These are phyloP conservation scores for Diddensiella santjacobensis DNA, from an alignment of 805 yeast genomes.

Conservation along the genomic window DNA sequence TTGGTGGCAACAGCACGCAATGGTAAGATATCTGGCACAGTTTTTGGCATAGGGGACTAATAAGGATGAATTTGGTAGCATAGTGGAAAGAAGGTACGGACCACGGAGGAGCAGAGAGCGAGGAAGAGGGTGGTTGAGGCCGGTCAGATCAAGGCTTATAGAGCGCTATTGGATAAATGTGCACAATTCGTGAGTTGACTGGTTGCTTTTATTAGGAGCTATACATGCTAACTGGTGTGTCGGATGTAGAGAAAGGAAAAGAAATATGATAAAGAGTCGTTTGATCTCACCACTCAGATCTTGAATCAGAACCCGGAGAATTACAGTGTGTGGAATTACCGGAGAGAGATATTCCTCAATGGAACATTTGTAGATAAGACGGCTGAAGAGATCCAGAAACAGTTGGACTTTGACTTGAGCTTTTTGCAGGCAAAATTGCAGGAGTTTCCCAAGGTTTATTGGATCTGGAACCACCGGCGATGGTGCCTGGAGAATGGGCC, in stretches of 20 bases:
- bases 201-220: conserved; percentile 2
- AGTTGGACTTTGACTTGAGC: conserved; percentile 54
- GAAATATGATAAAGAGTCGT: conserved; percentile 37
- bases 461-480: conserved; percentile 92
- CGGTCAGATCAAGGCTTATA: conserved; percentile 54
- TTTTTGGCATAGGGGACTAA: too few relatives aligned
- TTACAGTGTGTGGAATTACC: conserved; percentile 84
- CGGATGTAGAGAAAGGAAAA: conserved; percentile 27
- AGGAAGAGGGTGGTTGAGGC: conserved; percentile 57
- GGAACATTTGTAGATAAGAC: conserved; percentile 27
- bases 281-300: conserved; percentile 54
- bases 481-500: conserved; percentile 68
- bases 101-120: conserved; percentile 52
- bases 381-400: conserved; percentile 29
- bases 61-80: too few relatives aligned
- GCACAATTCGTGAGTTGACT: conserved; percentile 32
- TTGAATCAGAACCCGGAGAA: conserved; percentile 76
- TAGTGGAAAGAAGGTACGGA: conserved; percentile 59
- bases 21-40: too few relatives aligned
- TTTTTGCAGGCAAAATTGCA: conserved; percentile 58
- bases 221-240: conserved; percentile 4
- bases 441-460: conserved; percentile 81
- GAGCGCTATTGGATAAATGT: conserved; percentile 42
- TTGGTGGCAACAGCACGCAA: not conserved
- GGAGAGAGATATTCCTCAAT: conserved; percentile 62